A percentile compares a stretch with the other conserved stretches of the same genome.
These are phyloP conservation scores for Penicillium crystallinum DNA, from an alignment of 495 filamentous ascomycete genomes.

Conservation along the genomic window DNA sequence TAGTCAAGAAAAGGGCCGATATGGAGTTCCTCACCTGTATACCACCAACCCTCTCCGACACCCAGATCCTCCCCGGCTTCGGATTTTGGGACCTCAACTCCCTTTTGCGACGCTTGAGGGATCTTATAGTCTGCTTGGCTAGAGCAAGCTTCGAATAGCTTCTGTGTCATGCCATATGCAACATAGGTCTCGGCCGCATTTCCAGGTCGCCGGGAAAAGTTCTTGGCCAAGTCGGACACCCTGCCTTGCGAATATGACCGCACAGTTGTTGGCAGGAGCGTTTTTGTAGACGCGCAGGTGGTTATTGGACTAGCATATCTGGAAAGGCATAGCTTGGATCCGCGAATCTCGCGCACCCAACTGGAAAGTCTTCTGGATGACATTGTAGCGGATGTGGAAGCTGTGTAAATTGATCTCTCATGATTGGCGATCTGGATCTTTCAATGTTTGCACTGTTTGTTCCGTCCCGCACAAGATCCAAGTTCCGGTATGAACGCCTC, in stretches of 20 bases:
- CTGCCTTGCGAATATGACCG: slow-evolving; percentile 13
- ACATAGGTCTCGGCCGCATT: slow-evolving; percentile 62
- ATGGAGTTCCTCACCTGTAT: slow-evolving; percentile 54
- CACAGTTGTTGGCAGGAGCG: background rate
- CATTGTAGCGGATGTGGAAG: slow-evolving; percentile 11
- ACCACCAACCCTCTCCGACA: slow-evolving; percentile 73
- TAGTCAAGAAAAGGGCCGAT: background rate
- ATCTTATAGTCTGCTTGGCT: slow-evolving; percentile 71
- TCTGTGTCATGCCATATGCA: slow-evolving; percentile 71
- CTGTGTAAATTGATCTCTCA: slow-evolving; percentile 1
- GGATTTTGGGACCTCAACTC: slow-evolving; percentile 55
- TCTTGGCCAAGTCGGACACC: slow-evolving; percentile 28
- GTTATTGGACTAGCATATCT: slow-evolving; percentile 4
- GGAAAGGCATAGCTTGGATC: slow-evolving; percentile 8
- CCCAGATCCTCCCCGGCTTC: slow-evolving; percentile 74
- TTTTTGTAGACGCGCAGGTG: too few species aligned
- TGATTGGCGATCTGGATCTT: slow-evolving; percentile 14
- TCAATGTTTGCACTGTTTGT: slow-evolving; percentile 38
- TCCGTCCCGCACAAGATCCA: too few species aligned
- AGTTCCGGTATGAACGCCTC: too few species aligned
- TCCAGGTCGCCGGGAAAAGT: slow-evolving; percentile 30
- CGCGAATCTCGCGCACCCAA: slow-evolving; percentile 14
- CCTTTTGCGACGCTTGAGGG: slow-evolving; percentile 48
- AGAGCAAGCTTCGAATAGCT: slow-evolving; percentile 72
- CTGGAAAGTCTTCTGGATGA: slow-evolving; percentile 18